Percentiles rank a stretch among this genome's conserved stretches.
Evolutionary conservation across 768 basidiomycete species (phyloP).

Genomic region (Pholiota microspora): DNA sequence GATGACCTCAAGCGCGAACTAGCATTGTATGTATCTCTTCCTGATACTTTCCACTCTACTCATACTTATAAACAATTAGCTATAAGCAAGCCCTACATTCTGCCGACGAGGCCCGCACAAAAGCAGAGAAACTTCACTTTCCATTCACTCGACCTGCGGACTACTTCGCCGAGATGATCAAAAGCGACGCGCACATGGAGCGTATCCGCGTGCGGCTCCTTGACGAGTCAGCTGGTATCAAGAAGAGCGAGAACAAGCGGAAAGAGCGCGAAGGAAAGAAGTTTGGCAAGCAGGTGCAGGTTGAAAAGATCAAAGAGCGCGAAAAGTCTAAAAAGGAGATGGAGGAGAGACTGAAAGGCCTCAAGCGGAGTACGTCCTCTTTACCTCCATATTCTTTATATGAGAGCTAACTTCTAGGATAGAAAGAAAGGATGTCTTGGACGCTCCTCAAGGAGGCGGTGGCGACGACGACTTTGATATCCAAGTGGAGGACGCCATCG

Average conservation of each 20-base stretch:
- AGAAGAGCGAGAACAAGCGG: conserved; percentile 88
- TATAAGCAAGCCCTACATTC: conserved; percentile 93
- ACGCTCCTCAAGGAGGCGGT: conserved; percentile 52
- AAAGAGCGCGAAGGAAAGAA: conserved; percentile 95
- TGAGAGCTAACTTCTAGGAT: conserved; percentile 3
- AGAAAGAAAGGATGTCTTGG: conserved; percentile 86
- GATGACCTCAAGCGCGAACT: conserved; percentile 95
- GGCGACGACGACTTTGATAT: conserved; percentile 78
- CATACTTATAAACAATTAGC: conserved; percentile 37
- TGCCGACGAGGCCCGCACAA: conserved; percentile 69
- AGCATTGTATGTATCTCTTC: conserved; percentile 70
- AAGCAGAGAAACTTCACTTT: conserved; percentile 77
- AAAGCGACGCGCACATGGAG: conserved; percentile 97
- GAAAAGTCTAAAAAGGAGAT: conserved; percentile 90
- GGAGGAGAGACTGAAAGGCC: conserved; percentile 78
- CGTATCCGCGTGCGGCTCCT: conserved; percentile 87
- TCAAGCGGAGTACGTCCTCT: conserved; percentile 79
- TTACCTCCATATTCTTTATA: neutral
- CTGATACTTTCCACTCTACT: neutral
- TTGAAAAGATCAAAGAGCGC: conserved; percentile 90
- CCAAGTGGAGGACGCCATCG: conserved; percentile 85
- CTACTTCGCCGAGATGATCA: conserved; percentile 99
- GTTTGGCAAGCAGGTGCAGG: conserved; percentile 96
- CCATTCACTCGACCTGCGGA: conserved; percentile 91
- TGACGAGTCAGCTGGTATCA: conserved; percentile 85